A percentile compares a stretch with the other conserved stretches of the same genome.
Conservation (phyloP, 1,284 basidiomycete genomes). For the Anthracocystis panici-leucophaei region DNA sequence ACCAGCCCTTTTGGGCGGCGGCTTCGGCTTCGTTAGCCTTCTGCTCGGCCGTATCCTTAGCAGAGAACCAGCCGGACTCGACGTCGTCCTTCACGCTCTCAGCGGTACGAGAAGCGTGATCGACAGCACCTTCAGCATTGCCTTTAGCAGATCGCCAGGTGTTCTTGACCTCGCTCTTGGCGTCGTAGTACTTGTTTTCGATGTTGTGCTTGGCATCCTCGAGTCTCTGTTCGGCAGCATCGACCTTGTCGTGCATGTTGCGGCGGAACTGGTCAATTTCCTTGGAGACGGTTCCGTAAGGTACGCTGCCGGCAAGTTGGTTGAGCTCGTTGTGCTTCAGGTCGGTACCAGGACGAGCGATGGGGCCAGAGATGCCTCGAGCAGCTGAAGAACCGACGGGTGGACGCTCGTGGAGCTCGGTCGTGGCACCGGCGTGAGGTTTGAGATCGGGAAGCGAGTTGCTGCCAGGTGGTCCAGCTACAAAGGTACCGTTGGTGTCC, state of each 20-base stretch:
- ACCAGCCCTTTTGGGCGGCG: slow-evolving; percentile 34
- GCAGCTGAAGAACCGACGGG: slow-evolving; percentile 49
- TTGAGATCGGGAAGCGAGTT: slow-evolving; percentile 45
- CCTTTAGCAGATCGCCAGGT: slow-evolving; percentile 33
- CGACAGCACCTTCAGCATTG: slow-evolving; percentile 25
- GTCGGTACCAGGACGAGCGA: slow-evolving; percentile 41
- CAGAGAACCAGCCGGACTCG: slow-evolving; percentile 42
- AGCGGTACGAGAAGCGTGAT: slow-evolving; percentile 27
- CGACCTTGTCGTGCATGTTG: slow-evolving; percentile 39
- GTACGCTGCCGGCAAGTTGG: slow-evolving; percentile 34
- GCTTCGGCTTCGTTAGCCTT: slow-evolving; percentile 31
- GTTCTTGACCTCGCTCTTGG: slow-evolving; percentile 38
- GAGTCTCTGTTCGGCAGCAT: slow-evolving; percentile 28
- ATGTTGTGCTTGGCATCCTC: slow-evolving; percentile 33
- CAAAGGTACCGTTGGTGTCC: slow-evolving; percentile 51
- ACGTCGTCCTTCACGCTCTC: slow-evolving; percentile 31
- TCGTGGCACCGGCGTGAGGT: slow-evolving; percentile 23
- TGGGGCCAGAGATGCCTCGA: slow-evolving; percentile 40
- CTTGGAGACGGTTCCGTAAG: slow-evolving; percentile 46
- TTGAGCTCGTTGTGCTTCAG: slow-evolving; percentile 41
- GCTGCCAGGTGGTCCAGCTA: slow-evolving; percentile 35
- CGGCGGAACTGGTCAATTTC: slow-evolving; percentile 35
- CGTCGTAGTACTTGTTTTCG: slow-evolving; percentile 27
- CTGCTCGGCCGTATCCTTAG: slow-evolving; percentile 37
- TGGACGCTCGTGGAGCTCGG: slow-evolving; percentile 45